Evolutionary conservation across 805 yeast genomes (phyloP).

Genomic region (Yueomyces sinensis): DNA sequence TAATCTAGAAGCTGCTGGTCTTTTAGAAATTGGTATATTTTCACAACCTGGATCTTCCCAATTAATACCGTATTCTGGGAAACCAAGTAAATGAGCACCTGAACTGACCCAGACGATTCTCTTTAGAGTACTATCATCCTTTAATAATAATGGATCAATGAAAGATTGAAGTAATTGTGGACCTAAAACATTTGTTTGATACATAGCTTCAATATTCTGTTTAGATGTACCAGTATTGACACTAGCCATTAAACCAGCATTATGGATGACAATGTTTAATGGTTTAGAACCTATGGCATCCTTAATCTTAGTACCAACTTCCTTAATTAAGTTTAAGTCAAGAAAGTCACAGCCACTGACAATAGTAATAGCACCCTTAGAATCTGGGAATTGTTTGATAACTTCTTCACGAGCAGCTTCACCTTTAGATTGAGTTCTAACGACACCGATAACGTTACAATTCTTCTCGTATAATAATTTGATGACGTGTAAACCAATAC

Average conservation of each 20-base stretch:
- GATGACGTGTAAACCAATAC: conserved; percentile 23
- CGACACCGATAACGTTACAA: conserved; percentile 21
- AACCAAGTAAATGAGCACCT: conserved; percentile 21
- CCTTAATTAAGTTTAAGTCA: conserved; percentile 25
- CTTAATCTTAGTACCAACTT: conserved; percentile 16
- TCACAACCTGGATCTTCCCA: conserved; percentile 19
- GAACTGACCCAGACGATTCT: conserved; percentile 31
- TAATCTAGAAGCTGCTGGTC: conserved; percentile 7
- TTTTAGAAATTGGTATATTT: conserved; percentile 7
- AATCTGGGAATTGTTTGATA: conserved; percentile 14
- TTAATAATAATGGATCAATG: conserved; percentile 25
- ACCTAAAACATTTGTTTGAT: conserved; percentile 27
- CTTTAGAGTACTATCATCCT: conserved; percentile 18
- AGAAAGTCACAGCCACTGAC: conserved; percentile 25
- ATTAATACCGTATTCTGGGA: conserved; percentile 21
- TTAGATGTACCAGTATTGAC: conserved; percentile 16
- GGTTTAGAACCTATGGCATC: conserved; percentile 9
- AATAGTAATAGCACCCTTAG: conserved; percentile 16
- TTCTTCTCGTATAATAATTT: conserved; percentile 21
- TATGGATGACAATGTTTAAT: conserved; percentile 23
- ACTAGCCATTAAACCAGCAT: conserved; percentile 27
- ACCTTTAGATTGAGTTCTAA: no score
- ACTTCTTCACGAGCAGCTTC: conserved; percentile 19
- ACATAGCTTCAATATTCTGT: conserved; percentile 27
- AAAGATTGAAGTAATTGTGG: conserved; percentile 27